Evolutionary conservation across 2,329 filamentous ascomycete genomes (phyloP), one percentile per base, ranked within the genome.

Genomic region (Beauveria bassiana): DNA sequence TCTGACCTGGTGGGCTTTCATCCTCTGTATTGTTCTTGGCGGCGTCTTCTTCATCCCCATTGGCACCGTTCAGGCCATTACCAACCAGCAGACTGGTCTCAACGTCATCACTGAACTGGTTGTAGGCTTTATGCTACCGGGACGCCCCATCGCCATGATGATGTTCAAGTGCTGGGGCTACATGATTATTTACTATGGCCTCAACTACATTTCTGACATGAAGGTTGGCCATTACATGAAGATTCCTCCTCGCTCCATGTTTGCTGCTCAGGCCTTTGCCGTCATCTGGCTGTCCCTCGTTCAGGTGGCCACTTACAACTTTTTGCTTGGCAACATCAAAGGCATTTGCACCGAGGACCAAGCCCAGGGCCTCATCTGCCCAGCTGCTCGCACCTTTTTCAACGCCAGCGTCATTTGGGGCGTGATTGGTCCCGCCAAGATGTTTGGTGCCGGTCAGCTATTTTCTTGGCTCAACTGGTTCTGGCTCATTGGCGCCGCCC

Each of bases 361-460:
- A 65, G 34, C 68, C 1, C 78, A 80, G 66, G 78, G 80, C 56
- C 81, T 85, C 66, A 82, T 74, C 24, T 86, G 84, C 67, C 84
- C 84, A 9, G 77, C 78, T 42, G 81, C 80, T 18, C 78, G 78
- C 26, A 82, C 84, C 0, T 86, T 86, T 69, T 86, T 83, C 73
- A 84, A 82, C 26, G 80, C 80, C 28, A 83, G 81, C 22, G 77
- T 86, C 6, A 80, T 85, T 61, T 86, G 84, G 84, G 85, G 85
- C 62, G 76, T 84, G 20, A 84, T 87, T 61, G 85, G 73, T 1
- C 73, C 73, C 2, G 65, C 61, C 43, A 66, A 67, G 54, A 71
- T 74, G 42, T 74, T 74, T 59, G 72, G 72, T 16, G 65, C 66
- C n/a, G 72, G 72, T 26, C 71, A 76, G n/a, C 61, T 70, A 3